Evolutionary conservation across 495 filamentous ascomycete genomes (phyloP), one percentile per base, ranked within the genome.

Genomic region (Massariosphaeria phaeospora): DNA sequence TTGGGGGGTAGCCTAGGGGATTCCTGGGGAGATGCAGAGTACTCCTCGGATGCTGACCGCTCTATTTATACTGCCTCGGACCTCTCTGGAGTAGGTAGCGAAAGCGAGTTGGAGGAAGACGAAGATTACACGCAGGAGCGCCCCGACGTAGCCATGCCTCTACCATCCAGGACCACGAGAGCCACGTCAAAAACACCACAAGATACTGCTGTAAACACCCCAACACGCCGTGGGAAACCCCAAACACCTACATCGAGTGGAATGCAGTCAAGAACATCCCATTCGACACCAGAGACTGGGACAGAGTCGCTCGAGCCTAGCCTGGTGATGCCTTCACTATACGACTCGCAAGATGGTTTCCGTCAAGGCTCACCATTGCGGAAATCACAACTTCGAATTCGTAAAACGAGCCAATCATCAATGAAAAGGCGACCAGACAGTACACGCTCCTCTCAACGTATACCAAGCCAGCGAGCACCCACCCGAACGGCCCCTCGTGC

Each of bases 291-390:
- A 29, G 42, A 57, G 39, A 45, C 51, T 45, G 42, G 59, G 39
- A 45, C 51, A 47, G 56, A 50, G n/a, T 67, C 67, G 5, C 62
- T 56, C 39, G 75, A 74, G 50, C 75, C 75, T 18, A 70, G 74
- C 34, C 57, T 79, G 33, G 67, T 76, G 20, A 78, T 78, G 73
- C 76, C 76, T 20, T 69, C 70, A 0, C 63, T 76, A 49, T 51
- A 66, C 48, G 33, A 67, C 30, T 64, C 66, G 30, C 7, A 13
- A 11, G 39, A 54, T 20, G 50, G 49, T n/a, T 29, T 36, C 9
- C 54, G 20, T n/a, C 51, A 33, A 34, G 57, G 59, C 47, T 67
- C 63, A 29, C 59, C 59, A 18, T 30, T 62, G 35, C 40, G 43
- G 25, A 36, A 31, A 29, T 52, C 57, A 17, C 42, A 55, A 49